Evolutionary conservation across 2,329 filamentous ascomycete genomes (phyloP).

Genomic region (Stagonosporopsis chrysanthemi): DNA sequence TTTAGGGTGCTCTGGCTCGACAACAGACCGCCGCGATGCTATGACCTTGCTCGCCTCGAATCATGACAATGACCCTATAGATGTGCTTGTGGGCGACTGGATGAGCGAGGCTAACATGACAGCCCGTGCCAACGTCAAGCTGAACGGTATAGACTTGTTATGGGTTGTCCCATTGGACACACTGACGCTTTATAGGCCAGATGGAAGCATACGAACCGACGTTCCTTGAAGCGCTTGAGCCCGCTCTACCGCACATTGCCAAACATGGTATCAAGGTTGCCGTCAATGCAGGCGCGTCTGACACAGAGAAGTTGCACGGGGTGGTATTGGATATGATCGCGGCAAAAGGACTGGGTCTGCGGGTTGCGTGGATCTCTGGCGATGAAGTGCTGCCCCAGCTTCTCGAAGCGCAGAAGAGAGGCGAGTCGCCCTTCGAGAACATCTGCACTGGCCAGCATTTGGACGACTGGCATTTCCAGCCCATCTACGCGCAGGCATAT

Average conservation of each 20-base stretch:
- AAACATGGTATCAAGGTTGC: constrained; percentile 45
- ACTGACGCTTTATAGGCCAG: constrained; percentile 24
- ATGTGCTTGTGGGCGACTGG: constrained; percentile 45
- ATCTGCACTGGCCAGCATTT: constrained; percentile 52
- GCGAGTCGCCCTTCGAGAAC: constrained; percentile 44
- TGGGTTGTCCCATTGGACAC: neutral
- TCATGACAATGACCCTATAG: constrained; percentile 38
- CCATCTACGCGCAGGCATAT: constrained; percentile 50
- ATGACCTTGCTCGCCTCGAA: constrained; percentile 41
- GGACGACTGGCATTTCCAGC: constrained; percentile 46
- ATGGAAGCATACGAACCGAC: constrained; percentile 59
- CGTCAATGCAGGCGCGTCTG: constrained; percentile 45
- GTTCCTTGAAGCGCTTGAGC: constrained; percentile 59
- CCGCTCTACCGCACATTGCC: constrained; percentile 47
- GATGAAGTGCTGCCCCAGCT: constrained; percentile 49
- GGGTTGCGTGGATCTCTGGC: constrained; percentile 55
- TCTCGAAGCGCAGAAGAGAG: constrained; percentile 47
- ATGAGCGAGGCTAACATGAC: constrained; percentile 47
- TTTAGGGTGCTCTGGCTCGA: constrained; percentile 43
- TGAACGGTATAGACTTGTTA: constrained; percentile 23
- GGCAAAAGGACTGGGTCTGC: constrained; percentile 32
- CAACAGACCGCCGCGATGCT: constrained; percentile 43
- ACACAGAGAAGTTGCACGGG: constrained; percentile 38
- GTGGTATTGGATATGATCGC: constrained; percentile 37
- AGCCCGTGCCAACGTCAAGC: constrained; percentile 31